Base-by-base conservation (phyloP, 2,329 filamentous ascomycete species). In the Alternaria sp. region DNA sequence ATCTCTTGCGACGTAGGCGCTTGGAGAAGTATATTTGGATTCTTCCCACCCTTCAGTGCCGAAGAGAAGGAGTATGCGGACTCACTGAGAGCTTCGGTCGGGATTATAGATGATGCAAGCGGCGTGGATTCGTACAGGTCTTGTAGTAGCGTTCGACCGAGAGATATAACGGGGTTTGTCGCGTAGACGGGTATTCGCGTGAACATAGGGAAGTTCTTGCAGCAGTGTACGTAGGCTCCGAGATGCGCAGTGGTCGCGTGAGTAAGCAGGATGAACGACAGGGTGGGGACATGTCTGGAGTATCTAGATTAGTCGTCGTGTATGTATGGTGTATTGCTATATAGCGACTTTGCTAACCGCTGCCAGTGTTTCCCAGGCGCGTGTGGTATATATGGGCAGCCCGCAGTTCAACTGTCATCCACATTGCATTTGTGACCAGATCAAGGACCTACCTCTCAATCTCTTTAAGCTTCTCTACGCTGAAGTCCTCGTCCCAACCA, bases 401-500 rank as follows among this genome's bases (percentile, higher is more conserved):
- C 29, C 44, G 26, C 33, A 36, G 13, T 36, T 26, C 36, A 41
- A 26, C 7, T 41, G 26, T 60, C 58, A 60, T 41, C 45, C 61
- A 58, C 45, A 53, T 23, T 23, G 36, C 44, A 34, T 46, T 7
- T 44, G 33, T 33, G 17, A 28, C 44, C 39, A 36, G 44, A 52
- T 40, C 48, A 39, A 51, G 50, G 14, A 72, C 71, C 65, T 85
- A 96, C 90, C 92, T 95, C 80, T 98, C 94, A 61, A 99, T 86
- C 79, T 95, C 91, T 70, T 88, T 88, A 51, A 99, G 86, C 82
- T 92, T 90, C 62, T 86, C 85, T 31, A 87, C 86, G 73, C 96
- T 90, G 75, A 99, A 98, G 2, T 86, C 86, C 76, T 96, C 92
- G 75, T 98, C 93, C 95, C 95, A 99, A 60, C 95, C 95, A 42